Base-by-base conservation (phyloP, 352 stramenopile species). In the Phytophthora pseudosyringae region DNA sequence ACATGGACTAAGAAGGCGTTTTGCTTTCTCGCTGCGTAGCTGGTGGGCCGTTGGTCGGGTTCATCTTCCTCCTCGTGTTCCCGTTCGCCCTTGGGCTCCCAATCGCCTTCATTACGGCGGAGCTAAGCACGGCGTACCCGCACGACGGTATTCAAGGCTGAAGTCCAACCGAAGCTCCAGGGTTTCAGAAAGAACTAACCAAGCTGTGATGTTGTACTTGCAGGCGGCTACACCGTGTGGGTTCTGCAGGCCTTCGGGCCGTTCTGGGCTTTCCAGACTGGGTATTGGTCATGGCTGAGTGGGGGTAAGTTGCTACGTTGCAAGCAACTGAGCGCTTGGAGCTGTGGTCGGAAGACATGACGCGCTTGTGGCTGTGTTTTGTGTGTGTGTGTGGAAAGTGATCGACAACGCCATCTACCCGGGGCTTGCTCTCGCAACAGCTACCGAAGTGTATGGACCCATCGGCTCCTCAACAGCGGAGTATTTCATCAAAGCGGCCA, bases 361-460 rank as follows among this genome's bases (percentile, higher is more conserved):
- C 21, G 21, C 21, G 21, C 11, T 21, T 13, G 3, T 8, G 15
- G 7, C 26, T 45, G 15, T 44, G n/a, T 18, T 21, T 44, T 7
- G n/a, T n/a, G n/a, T n/a, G n/a, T 44, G 5, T 44, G 38, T 44
- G 31, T n/a, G 31, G 32, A 12, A 28, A 45, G 91, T 94, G 15
- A 93, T 93, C 32, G 94, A 98, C 75, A 98, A 98, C 71, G 88
- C 93, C 8, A 83, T 98, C 40, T 98, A 98, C 72, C 92, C 94
- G 4, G 84, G 91, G n/a, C 73, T 98, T 15, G 74, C 79, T 2
- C 69, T 88, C 36, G 68, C 74, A 16, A 76, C 68, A 28, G 77
- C 86, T 50, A 76, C 67, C 1, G 74, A 83, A 25, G 78, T 74
- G 12, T 82, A 73, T 31, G 76, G 75, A n/a, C 58, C 60, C 5